Conservation (phyloP, 2,329 filamentous ascomycete species). For the Monilinia laxa region DNA sequence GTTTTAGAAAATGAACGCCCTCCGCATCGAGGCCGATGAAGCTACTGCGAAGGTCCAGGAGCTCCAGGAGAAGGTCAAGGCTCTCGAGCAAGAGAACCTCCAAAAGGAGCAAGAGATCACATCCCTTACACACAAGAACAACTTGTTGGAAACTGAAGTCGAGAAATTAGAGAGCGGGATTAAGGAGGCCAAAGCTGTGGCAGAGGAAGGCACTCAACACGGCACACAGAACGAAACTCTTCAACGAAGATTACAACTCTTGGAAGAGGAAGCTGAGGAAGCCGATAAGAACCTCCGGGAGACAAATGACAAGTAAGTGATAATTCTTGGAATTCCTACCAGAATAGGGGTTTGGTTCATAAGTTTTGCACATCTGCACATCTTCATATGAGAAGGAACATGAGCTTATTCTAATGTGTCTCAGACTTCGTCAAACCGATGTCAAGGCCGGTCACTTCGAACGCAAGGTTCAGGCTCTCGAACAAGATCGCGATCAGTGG, state of each 20-base stretch:
- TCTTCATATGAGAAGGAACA: constrained; percentile 12
- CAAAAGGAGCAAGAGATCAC: constrained; percentile 98
- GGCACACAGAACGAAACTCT: constrained; percentile 90
- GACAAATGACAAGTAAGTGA: constrained; percentile 93
- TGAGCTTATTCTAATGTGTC: constrained; percentile 27
- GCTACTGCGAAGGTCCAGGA: constrained; percentile 80
- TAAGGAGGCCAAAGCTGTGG: constrained; percentile 84
- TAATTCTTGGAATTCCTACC: background rate
- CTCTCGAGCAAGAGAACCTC: constrained; percentile 89
- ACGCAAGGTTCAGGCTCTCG: constrained; percentile 97
- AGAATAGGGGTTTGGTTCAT: constrained; percentile 18
- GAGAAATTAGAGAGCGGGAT: constrained; percentile 86
- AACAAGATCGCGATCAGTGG: constrained; percentile 89
- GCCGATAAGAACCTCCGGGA: constrained; percentile 95
- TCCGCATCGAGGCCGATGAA: constrained; percentile 92
- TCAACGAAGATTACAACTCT: constrained; percentile 86
- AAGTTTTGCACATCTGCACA: constrained; percentile 19
- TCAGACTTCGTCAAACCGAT: constrained; percentile 95
- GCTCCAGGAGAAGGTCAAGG: constrained; percentile 82
- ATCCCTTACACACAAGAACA: constrained; percentile 93
- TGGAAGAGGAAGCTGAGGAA: constrained; percentile 97
- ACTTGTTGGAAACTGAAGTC: constrained; percentile 82
- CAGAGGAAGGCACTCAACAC: constrained; percentile 77
- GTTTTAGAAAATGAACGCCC: constrained; percentile 83
- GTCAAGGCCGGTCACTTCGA: constrained; percentile 99